These are phyloP conservation scores for Pyrenophora tritici-repentis DNA, from an alignment of 2,329 filamentous ascomycete species.

Conservation along the genomic window DNA sequence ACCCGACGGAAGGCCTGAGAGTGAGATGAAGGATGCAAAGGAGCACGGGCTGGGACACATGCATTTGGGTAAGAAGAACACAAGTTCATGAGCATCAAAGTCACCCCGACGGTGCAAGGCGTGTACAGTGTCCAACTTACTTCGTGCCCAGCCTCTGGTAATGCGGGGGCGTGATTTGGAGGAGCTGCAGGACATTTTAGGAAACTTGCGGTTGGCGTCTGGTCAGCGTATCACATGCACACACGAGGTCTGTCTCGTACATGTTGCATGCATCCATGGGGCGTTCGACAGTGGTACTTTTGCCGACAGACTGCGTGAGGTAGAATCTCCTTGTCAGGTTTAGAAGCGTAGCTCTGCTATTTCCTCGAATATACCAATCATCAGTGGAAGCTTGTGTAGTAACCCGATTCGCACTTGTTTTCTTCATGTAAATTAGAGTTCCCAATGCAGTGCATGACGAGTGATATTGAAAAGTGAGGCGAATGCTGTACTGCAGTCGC, in stretches of 20 bases:
- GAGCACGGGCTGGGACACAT: constrained; percentile 43
- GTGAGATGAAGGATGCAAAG: constrained; percentile 45
- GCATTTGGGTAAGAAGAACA: constrained; percentile 26
- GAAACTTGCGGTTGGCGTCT: constrained; percentile 10
- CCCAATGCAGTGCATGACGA: not conserved
- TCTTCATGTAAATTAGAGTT: too few relatives aligned
- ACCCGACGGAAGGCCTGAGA: constrained; percentile 49
- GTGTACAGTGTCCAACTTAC: not conserved
- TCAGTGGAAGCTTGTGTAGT: not conserved
- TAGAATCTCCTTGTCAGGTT: not conserved
- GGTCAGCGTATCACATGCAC: constrained; percentile 32
- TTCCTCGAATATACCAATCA: constrained; percentile 22
- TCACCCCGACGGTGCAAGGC: not conserved
- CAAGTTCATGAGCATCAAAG: constrained; percentile 21
- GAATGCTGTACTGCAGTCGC: constrained; percentile 8
- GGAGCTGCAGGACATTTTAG: constrained; percentile 10
- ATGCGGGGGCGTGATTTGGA: constrained; percentile 13
- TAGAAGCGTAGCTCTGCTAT: constrained; percentile 1
- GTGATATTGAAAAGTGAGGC: constrained; percentile 24
- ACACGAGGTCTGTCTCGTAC: constrained; percentile 26
- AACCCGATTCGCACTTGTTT: too few relatives aligned
- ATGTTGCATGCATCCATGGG: constrained; percentile 26
- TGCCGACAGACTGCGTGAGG: not conserved
- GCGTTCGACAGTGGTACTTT: constrained; percentile 21
- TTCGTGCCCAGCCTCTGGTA: not conserved